These are phyloP conservation scores for Vanrija sp. DNA, from an alignment of 1,284 basidiomycete genomes.

Conservation along the genomic window DNA sequence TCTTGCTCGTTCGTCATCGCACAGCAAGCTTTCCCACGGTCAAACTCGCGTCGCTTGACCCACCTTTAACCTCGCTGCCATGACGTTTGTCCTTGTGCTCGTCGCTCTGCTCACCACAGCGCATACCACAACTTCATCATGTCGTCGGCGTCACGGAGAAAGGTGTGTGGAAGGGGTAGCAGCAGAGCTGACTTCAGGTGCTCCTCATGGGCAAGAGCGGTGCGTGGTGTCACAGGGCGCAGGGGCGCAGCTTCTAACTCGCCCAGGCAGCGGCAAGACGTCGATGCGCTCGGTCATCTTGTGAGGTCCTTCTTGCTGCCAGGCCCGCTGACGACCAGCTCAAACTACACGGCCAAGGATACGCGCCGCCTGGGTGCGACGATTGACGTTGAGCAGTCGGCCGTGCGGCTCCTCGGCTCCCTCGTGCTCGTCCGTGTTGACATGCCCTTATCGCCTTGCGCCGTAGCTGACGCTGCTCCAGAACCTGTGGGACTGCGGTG, in stretches of 20 bases:
- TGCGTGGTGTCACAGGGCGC: conserved; percentile 14
- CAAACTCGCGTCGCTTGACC: background rate
- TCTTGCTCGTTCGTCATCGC: too few species aligned
- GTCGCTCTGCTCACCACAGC: too few species aligned
- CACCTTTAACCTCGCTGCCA: background rate
- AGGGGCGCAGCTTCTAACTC: background rate
- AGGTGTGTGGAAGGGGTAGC: conserved; percentile 21
- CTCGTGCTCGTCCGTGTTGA: conserved; percentile 37
- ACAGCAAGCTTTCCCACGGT: too few species aligned
- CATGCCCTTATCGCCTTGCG: too few species aligned
- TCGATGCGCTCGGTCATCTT: conserved; percentile 99
- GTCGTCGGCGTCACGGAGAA: conserved; percentile 37
- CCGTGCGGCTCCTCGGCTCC: conserved; percentile 86
- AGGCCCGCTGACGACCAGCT: conserved; percentile 54
- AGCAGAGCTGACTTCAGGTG: conserved; percentile 51
- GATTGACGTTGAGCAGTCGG: conserved; percentile 96
- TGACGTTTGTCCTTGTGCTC: background rate
- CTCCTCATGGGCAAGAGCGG: conserved; percentile 91
- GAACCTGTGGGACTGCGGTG: conserved; percentile 98
- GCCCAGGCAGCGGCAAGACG: conserved; percentile 61
- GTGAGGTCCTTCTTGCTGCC: conserved; percentile 55
- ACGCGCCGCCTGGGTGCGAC: conserved; percentile 91
- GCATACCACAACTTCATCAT: conserved; percentile 16
- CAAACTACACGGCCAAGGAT: conserved; percentile 84
- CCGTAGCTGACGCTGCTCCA: conserved; percentile 5